A percentile compares a stretch with the other conserved stretches of the same genome.
These are phyloP conservation scores for Globisporangium polare DNA, from an alignment of 352 stramenopile genomes.

Conservation along the genomic window DNA sequence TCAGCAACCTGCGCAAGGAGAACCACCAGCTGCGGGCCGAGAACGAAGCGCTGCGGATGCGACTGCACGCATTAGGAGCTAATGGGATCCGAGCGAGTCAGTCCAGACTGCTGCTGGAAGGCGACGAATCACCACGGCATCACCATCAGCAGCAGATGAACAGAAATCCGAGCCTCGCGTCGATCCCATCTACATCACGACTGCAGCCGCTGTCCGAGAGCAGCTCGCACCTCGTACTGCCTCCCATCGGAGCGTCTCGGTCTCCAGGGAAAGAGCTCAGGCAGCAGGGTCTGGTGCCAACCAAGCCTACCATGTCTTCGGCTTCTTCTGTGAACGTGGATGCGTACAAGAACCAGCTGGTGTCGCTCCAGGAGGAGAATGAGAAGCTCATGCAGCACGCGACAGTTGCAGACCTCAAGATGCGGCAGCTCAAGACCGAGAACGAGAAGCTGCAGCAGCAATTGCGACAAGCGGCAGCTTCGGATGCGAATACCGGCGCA, in stretches of 20 bases:
- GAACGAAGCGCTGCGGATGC: constrained; percentile 56
- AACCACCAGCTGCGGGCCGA: constrained; percentile 52
- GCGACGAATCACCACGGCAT: constrained; percentile 4
- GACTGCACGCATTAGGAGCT: constrained; percentile 27
- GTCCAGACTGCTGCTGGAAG: constrained; percentile 3
- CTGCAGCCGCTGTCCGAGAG: constrained; percentile 24
- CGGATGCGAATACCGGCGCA: background rate
- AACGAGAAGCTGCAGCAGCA: constrained; percentile 41
- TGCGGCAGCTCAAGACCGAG: constrained; percentile 37
- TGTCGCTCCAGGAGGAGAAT: constrained; percentile 63
- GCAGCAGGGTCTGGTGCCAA: background rate
- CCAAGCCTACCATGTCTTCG: constrained; percentile 11
- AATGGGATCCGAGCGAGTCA: constrained; percentile 7
- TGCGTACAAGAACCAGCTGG: constrained; percentile 47
- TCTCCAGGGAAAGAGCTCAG: constrained; percentile 14
- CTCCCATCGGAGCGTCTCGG: constrained; percentile 3
- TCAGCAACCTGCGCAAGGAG: constrained; percentile 61
- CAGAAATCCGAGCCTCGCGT: constrained; percentile 19
- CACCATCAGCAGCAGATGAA: background rate
- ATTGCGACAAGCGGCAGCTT: constrained; percentile 2
- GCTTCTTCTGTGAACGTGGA: constrained; percentile 17
- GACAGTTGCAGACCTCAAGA: constrained; percentile 20
- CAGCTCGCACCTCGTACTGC: constrained; percentile 7
- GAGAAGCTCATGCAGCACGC: constrained; percentile 38
- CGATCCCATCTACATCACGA: constrained; percentile 22